Base-by-base conservation (phyloP, 1,284 basidiomycete genomes). In the Cryptococcus hybrid region DNA sequence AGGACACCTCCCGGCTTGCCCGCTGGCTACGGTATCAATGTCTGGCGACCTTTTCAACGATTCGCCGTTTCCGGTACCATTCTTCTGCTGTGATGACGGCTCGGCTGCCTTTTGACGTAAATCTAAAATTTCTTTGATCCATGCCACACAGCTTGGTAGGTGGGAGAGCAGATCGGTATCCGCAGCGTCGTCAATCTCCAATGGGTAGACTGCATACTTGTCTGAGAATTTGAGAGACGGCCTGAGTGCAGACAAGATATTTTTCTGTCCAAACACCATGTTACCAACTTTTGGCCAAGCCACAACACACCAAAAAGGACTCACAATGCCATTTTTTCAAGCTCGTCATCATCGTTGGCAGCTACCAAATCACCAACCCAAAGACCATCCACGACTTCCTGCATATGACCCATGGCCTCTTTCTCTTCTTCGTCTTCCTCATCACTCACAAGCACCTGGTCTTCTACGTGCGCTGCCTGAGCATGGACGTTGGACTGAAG, bases 141-240 rank as follows among this genome's bases (percentile, higher is more conserved):
- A 91, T 0, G 86, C 84, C 52, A 91, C 88, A 1, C 86, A 85
- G 1, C 86, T 84, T 2, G 90, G 80, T 55, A 94, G 82, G 70
- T 92, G 88, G 1, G 82, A 80, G 8, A 93, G 82, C 36, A 92
- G 83, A 70, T 94, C 90, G 40, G 77, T 77, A 54, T 71, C 67
- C 15, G 69, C 62, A 6, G 73, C 64, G 60, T 79, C 78, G 65
- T 79, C 78, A 50, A 79, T 76, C 47, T 74, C 71, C 36, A 78
- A 59, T 1, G 71, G 60, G 55, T 73, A 73, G 7, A 65, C 60
- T 0, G 68, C 55, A 49, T 78, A 68, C 24, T 67, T 56, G 9
- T 68, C 51, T 7, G 67, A 54, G 56, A 74, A 74, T 6, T 61
- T 43, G 11, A 78, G 57, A 1, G 62, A 52, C 3, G 73, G 74